phyloP scores from a whole-genome alignment of 2,329 filamentous ascomycete species.

The Cytospora piceicola region DNA sequence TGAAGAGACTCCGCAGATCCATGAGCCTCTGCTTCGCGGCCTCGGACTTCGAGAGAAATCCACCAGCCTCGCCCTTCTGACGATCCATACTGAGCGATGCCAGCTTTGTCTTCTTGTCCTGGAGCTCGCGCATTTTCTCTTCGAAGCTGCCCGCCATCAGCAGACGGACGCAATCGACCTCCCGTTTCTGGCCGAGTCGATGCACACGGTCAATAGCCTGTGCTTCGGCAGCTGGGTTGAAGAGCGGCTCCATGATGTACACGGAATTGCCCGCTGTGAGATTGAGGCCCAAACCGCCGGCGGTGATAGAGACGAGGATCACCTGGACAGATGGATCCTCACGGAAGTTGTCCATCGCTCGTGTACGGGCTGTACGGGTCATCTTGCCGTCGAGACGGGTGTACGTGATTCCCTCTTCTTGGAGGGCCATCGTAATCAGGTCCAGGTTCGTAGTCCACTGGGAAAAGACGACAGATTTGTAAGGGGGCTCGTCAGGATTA shows the following conservation, averaged over 20 bases:
- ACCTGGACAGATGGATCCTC: constrained; percentile 72
- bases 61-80: constrained; percentile 50
- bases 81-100: constrained; percentile 84
- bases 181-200: constrained; percentile 85
- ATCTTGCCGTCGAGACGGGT: constrained; percentile 91
- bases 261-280: constrained; percentile 83
- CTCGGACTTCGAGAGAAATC: constrained; percentile 22
- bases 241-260: constrained; percentile 98
- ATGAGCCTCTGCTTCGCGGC: constrained; percentile 64
- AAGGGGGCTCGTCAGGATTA: constrained; percentile 69
- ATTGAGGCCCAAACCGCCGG: constrained; percentile 90
- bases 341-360: constrained; percentile 77
- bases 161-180: constrained; percentile 83
- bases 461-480: constrained; percentile 94
- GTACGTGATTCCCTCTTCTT: constrained; percentile 67
- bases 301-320: constrained; percentile 89
- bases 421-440: constrained; percentile 82
- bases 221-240: constrained; percentile 92
- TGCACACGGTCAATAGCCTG: constrained; percentile 95
- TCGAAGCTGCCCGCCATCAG: constrained; percentile 93
- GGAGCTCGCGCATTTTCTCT: constrained; percentile 87
- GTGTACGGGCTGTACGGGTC: constrained; percentile 72
- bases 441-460: constrained; percentile 96
- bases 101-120: constrained; percentile 89
- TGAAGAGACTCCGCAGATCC: constrained; percentile 63